These are phyloP conservation scores for Aphanomyces invadans DNA, from an alignment of 352 stramenopile genomes.

Conservation along the genomic window DNA sequence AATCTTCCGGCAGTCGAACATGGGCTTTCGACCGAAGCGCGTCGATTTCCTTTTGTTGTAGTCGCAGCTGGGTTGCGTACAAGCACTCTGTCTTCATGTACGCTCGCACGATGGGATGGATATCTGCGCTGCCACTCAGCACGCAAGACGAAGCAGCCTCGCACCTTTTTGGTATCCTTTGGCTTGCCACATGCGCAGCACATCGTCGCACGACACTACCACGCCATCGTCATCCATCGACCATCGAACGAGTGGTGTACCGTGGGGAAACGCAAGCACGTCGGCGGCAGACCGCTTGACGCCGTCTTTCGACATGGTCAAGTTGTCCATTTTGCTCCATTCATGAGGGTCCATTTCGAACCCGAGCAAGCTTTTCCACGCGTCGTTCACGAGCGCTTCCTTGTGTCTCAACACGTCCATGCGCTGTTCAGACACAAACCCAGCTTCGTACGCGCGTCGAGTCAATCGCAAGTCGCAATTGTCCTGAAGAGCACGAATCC, in stretches of 20 bases:
- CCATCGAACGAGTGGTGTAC: too few relatives aligned
- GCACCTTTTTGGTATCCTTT: conserved; percentile 39
- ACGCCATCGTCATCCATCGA: neutral
- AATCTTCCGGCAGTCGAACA: conserved; percentile 87
- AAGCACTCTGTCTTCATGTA: conserved; percentile 85
- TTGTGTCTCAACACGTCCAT: conserved; percentile 80
- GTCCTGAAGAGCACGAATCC: conserved; percentile 47
- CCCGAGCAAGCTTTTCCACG: conserved; percentile 39
- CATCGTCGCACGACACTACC: conserved; percentile 30
- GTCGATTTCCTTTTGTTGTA: conserved; percentile 95
- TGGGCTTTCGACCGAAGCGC: conserved; percentile 91
- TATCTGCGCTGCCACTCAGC: conserved; percentile 55
- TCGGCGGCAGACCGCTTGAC: conserved; percentile 72
- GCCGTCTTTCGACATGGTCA: conserved; percentile 65
- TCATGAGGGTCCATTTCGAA: conserved; percentile 72
- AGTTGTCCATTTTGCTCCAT: conserved; percentile 67
- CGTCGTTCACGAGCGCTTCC: conserved; percentile 62
- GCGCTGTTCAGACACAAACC: conserved; percentile 55
- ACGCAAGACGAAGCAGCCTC: conserved; percentile 40
- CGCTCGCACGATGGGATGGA: conserved; percentile 40
- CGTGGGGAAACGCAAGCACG: conserved; percentile 60
- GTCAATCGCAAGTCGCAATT: conserved; percentile 97
- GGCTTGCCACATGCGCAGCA: conserved; percentile 51
- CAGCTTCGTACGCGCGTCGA: conserved; percentile 80
- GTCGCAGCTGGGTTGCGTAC: conserved; percentile 90